Conservation (phyloP, 371 early-diverging fungal genomes). For the Lichtheimia corymbifera region DNA sequence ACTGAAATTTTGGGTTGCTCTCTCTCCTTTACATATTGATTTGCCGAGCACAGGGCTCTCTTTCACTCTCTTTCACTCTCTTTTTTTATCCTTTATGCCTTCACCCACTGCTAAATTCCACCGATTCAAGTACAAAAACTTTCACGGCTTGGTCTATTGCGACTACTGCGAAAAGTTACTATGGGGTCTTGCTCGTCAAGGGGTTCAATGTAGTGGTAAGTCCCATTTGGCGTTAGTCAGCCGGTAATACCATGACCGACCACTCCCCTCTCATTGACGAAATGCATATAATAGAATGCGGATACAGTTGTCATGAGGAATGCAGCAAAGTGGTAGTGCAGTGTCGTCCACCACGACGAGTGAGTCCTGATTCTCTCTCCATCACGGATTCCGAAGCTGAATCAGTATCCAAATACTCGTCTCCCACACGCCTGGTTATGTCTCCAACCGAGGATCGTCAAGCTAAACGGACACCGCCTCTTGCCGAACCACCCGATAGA, state of each 20-base stretch:
- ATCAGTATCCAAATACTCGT: slow-evolving; percentile 33
- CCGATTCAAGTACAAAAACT: slow-evolving; percentile 48
- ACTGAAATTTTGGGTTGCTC: too few relatives aligned
- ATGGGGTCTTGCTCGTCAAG: slow-evolving; percentile 62
- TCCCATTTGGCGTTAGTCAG: neutral
- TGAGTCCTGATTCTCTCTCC: slow-evolving; percentile 40
- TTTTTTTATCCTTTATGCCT: too few relatives aligned
- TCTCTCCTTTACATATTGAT: too few relatives aligned
- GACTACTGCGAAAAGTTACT: slow-evolving; percentile 58
- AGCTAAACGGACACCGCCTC: slow-evolving; percentile 5
- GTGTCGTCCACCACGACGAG: slow-evolving; percentile 32
- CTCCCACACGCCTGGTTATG: slow-evolving; percentile 6
- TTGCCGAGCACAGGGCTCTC: too few relatives aligned
- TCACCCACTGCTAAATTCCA: slow-evolving; percentile 38
- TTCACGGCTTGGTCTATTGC: slow-evolving; percentile 59
- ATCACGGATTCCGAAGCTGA: slow-evolving; percentile 50
- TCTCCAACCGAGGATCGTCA: slow-evolving; percentile 4
- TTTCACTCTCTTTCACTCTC: too few relatives aligned
- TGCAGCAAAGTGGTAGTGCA: slow-evolving; percentile 44
- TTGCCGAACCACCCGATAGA: neutral
- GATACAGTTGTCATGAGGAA: slow-evolving; percentile 36
- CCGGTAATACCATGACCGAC: neutral
- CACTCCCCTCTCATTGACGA: neutral
- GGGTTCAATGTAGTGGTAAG: slow-evolving; percentile 55
- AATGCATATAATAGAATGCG: slow-evolving; percentile 29